These are phyloP conservation scores for Lathyrus sativus DNA, from an alignment of 306 rosid species.

Conservation along the genomic window DNA sequence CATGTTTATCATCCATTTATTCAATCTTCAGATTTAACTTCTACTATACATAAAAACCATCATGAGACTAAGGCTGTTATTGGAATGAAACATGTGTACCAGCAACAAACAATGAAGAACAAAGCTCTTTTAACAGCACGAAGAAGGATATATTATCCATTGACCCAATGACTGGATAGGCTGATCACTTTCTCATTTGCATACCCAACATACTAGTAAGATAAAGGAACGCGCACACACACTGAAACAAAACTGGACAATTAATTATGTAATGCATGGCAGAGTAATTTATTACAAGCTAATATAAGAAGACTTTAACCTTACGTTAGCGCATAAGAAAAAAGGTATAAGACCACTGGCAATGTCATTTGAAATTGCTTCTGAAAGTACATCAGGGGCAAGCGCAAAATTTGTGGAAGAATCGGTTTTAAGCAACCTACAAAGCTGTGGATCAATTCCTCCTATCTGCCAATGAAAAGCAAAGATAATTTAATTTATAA, in stretches of 20 bases:
- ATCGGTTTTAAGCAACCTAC: conserved; percentile 71
- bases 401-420: conserved; percentile 74
- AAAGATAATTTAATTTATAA: conserved; percentile 10
- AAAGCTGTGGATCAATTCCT: conserved; percentile 81
- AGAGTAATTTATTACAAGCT: conserved; percentile 18
- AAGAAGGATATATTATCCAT: background rate
- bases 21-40: background rate
- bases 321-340: conserved; percentile 92
- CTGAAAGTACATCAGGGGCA: conserved; percentile 64
- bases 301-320: conserved; percentile 35
- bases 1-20: conserved; percentile 11
- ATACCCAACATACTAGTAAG: background rate
- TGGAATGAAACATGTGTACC: background rate
- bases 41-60: too few relatives aligned
- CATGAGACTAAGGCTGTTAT: conserved; percentile 1
- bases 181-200: background rate
- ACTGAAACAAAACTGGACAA: background rate
- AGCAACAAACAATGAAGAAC: background rate
- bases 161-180: conserved; percentile 1
- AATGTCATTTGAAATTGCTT: conserved; percentile 68
- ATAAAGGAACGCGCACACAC: background rate
- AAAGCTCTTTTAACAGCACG: background rate
- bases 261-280: conserved; percentile 21
- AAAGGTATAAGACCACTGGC: conserved; percentile 73
- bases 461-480: conserved; percentile 62